Evolutionary conservation across 306 rosid genomes (phyloP).

Genomic region (Quercus wislizeni): DNA sequence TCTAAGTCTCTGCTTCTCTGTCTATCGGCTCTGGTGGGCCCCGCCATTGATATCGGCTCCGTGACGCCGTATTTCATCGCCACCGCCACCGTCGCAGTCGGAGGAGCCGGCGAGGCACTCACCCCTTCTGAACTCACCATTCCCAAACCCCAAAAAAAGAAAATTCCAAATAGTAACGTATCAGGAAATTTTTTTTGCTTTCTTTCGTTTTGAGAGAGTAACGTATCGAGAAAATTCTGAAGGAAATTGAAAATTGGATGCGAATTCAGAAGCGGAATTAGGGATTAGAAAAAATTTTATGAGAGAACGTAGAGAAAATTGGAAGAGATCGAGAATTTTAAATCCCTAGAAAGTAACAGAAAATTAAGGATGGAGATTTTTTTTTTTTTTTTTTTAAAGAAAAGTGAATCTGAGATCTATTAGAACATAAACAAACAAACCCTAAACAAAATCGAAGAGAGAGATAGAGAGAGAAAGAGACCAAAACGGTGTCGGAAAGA

Average conservation of each 20-base stretch:
- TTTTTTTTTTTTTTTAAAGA: no score
- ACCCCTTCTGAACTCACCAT: conserved; percentile 57
- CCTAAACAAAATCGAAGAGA: not conserved
- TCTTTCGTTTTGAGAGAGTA: no score
- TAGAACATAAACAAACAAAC: not conserved
- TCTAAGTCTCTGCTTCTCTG: conserved; percentile 48
- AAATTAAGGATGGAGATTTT: not conserved
- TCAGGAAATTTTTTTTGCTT: no score
- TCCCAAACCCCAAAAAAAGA: not conserved
- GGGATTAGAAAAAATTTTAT: not conserved
- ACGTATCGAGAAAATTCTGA: not conserved
- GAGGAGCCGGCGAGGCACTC: conserved; percentile 27
- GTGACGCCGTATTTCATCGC: conserved; percentile 61
- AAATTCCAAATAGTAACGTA: no score
- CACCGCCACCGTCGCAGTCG: not conserved
- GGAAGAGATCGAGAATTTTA: not conserved
- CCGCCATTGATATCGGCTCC: conserved; percentile 60
- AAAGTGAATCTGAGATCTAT: not conserved
- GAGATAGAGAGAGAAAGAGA: not conserved
- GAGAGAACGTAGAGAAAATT: not conserved
- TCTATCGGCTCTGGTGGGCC: conserved; percentile 48
- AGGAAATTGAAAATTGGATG: not conserved
- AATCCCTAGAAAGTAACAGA: not conserved
- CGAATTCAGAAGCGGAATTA: not conserved
- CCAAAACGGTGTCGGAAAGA: not conserved